Conservation (phyloP, 768 basidiomycete genomes). For the Filobasidium floriforme region DNA sequence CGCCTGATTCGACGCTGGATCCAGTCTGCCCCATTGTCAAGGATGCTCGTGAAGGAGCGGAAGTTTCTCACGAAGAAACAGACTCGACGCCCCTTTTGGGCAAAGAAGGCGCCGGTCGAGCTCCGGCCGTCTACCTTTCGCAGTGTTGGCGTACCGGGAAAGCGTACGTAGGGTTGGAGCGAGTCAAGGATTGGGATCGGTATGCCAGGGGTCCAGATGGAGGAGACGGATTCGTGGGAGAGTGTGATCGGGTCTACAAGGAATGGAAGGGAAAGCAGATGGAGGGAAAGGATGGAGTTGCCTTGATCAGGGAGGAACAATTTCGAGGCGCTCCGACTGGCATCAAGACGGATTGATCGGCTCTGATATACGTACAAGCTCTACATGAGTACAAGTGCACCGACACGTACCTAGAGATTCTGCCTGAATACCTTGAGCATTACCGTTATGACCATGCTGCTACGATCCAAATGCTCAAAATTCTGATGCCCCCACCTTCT, state of each 20-base stretch:
- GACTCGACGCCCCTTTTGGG: neutral
- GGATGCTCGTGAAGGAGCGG: neutral
- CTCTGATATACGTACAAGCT: too few relatives aligned
- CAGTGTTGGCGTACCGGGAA: conserved; percentile 8
- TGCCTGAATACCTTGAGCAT: too few relatives aligned
- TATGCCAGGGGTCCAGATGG: neutral
- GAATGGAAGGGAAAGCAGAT: conserved; percentile 16
- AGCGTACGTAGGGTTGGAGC: conserved; percentile 11
- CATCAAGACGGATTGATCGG: conserved; percentile 14
- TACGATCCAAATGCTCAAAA: too few relatives aligned
- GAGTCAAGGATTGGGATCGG: conserved; percentile 18
- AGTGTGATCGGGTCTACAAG: conserved; percentile 19
- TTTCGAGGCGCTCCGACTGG: neutral
- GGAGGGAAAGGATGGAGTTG: conserved; percentile 3
- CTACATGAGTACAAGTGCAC: too few relatives aligned
- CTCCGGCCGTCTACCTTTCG: conserved; percentile 21
- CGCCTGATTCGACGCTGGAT: conserved; percentile 11
- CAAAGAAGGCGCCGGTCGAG: neutral
- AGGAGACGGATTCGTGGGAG: conserved; percentile 13
- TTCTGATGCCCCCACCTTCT: too few relatives aligned
- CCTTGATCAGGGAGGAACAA: neutral
- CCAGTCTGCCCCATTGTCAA: conserved; percentile 8
- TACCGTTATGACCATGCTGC: too few relatives aligned
- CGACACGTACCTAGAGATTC: too few relatives aligned
- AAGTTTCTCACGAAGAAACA: neutral